Conservation (phyloP, 1,284 basidiomycete genomes). For the Nidula niveotomentosa region DNA sequence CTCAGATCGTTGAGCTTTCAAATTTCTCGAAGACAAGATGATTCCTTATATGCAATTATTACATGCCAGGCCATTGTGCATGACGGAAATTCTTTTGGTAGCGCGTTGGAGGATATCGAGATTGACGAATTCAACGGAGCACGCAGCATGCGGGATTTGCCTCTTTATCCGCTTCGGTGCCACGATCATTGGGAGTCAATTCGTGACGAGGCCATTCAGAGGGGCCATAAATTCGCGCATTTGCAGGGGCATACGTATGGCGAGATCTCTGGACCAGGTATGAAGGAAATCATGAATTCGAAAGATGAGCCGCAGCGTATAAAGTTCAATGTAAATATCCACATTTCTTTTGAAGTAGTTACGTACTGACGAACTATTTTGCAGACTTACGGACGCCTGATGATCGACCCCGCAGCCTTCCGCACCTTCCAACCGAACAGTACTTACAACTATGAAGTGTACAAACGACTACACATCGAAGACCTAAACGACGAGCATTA, state of each 20-base stretch:
- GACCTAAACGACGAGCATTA: constrained; percentile 22
- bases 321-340: constrained; percentile 9
- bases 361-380: background rate
- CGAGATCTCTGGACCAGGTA: constrained; percentile 17
- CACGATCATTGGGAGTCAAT: constrained; percentile 10
- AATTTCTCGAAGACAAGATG: background rate
- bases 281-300: constrained; percentile 9
- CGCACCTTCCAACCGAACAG: constrained; percentile 16
- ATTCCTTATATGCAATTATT: constrained; percentile 7
- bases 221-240: constrained; percentile 9
- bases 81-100: constrained; percentile 22
- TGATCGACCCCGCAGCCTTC: constrained; percentile 25
- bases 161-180: constrained; percentile 18
- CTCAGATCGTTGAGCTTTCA: background rate
- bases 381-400: constrained; percentile 25
- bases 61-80: constrained; percentile 20
- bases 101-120: constrained; percentile 13
- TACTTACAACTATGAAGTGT: constrained; percentile 14
- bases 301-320: constrained; percentile 2
- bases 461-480: constrained; percentile 10
- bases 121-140: constrained; percentile 18
- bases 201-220: background rate
- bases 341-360: background rate
- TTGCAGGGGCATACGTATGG: constrained; percentile 12
- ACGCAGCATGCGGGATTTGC: constrained; percentile 18